Evolutionary conservation across 331 rosid genomes (phyloP).

Genomic region (Erythrophleum ivorense): DNA sequence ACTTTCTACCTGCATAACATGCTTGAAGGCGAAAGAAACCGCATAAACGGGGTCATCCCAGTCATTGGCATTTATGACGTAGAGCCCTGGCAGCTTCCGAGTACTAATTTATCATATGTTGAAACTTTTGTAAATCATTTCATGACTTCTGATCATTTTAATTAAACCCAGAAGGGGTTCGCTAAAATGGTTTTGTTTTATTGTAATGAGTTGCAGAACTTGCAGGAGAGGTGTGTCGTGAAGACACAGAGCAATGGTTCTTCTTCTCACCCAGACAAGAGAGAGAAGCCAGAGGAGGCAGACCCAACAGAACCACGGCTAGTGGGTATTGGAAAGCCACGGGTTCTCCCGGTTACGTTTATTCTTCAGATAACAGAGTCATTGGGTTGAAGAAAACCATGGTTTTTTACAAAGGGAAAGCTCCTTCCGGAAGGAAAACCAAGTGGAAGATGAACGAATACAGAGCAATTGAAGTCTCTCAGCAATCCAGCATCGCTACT

Average conservation of each 20-base stretch:
- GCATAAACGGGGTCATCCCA: conserved; percentile 54
- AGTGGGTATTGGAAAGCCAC: conserved; percentile 89
- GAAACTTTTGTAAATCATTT: no score
- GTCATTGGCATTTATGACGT: conserved; percentile 52
- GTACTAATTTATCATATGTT: conserved; percentile 36
- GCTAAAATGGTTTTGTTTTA: not conserved
- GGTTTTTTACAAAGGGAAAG: conserved; percentile 83
- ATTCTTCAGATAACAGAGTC: conserved; percentile 61
- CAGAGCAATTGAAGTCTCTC: conserved; percentile 56
- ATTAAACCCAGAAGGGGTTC: no score
- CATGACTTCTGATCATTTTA: no score
- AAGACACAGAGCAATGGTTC: conserved; percentile 84
- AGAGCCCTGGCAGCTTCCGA: conserved; percentile 76
- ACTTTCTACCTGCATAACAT: conserved; percentile 64
- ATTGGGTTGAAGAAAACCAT: conserved; percentile 77
- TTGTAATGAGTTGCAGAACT: conserved; percentile 48
- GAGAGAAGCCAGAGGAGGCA: conserved; percentile 76
- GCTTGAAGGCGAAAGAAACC: conserved; percentile 49
- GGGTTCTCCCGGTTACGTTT: conserved; percentile 72
- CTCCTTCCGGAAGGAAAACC: conserved; percentile 78
- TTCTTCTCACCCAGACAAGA: conserved; percentile 73
- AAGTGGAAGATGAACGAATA: conserved; percentile 88
- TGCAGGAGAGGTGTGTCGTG: conserved; percentile 66
- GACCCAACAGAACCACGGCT: conserved; percentile 68
- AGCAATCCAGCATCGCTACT: conserved; percentile 24